Evolutionary conservation across 2,329 filamentous ascomycete species (phyloP).

Genomic region (Aureobasidium zeae): DNA sequence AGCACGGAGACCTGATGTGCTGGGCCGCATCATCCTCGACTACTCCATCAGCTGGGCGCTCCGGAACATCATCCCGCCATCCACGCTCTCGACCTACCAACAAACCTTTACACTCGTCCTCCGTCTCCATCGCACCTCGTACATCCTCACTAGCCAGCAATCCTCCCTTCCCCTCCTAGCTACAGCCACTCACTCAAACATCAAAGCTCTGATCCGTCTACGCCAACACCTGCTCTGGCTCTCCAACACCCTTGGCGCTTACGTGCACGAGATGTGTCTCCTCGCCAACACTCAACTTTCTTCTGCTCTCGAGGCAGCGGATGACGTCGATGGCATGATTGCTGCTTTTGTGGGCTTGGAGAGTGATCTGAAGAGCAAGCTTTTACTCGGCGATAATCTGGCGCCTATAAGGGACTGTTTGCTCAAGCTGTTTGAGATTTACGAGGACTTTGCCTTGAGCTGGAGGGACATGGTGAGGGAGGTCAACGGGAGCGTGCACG

Average conservation of each 20-base stretch:
- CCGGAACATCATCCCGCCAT: conserved; percentile 62
- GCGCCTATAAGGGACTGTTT: conserved; percentile 63
- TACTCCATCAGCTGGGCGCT: conserved; percentile 56
- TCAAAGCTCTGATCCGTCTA: conserved; percentile 29
- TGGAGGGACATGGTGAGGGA: conserved; percentile 28
- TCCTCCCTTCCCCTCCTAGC: conserved; percentile 3
- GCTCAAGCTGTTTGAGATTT: conserved; percentile 66
- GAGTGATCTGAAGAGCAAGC: conserved; percentile 54
- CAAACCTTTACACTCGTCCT: conserved; percentile 65
- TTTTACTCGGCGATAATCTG: conserved; percentile 60
- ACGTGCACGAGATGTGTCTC: conserved; percentile 62
- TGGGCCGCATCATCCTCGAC: conserved; percentile 55
- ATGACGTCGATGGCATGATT: conserved; percentile 76
- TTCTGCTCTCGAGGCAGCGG: conserved; percentile 47
- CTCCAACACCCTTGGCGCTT: conserved; percentile 61
- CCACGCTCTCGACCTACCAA: conserved; percentile 59
- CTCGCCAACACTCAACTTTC: conserved; percentile 51
- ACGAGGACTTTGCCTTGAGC: conserved; percentile 57
- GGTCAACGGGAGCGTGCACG: neutral
- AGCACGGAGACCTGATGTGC: conserved; percentile 15
- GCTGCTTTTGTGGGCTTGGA: conserved; percentile 56
- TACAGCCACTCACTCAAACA: neutral
- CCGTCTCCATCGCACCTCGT: conserved; percentile 63
- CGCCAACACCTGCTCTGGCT: conserved; percentile 71
- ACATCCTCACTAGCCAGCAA: conserved; percentile 43